These are phyloP conservation scores for Talaromyces funiculosus DNA, from an alignment of 2,329 filamentous ascomycete genomes.

Conservation along the genomic window DNA sequence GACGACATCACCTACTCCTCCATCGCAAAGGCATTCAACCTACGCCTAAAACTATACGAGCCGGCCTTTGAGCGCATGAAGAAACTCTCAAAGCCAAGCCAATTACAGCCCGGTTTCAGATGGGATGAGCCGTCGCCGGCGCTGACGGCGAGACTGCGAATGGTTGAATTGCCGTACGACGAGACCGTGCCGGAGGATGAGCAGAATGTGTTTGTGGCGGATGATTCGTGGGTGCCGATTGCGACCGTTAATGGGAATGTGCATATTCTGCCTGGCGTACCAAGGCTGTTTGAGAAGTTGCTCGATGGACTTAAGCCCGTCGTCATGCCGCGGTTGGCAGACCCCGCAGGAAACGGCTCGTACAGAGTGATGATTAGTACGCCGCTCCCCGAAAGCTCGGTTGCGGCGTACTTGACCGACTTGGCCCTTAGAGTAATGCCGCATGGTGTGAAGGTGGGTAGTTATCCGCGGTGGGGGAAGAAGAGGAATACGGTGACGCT, in stretches of 20 bases:
- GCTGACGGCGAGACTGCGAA: conserved; percentile 75
- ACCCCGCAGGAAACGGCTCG: conserved; percentile 77
- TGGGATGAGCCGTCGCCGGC: conserved; percentile 79
- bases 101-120: conserved; percentile 67
- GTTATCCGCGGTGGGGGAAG: conserved; percentile 90
- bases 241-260: conserved; percentile 86
- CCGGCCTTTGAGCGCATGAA: conserved; percentile 79
- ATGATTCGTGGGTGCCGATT: conserved; percentile 87
- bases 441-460: conserved; percentile 84
- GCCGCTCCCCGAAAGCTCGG: conserved; percentile 75
- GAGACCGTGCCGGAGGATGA: conserved; percentile 57
- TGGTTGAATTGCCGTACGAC: conserved; percentile 82
- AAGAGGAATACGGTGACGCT: conserved; percentile 83
- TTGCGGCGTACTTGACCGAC: conserved; percentile 76
- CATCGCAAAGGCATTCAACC: conserved; percentile 80
- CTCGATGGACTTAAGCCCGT: conserved; percentile 69
- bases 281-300: conserved; percentile 72
- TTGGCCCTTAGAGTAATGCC: conserved; percentile 67
- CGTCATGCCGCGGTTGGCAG: conserved; percentile 64
- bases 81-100: conserved; percentile 66
- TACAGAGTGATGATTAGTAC: conserved; percentile 78
- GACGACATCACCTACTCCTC: conserved; percentile 97
- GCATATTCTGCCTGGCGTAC: conserved; percentile 87
- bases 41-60: conserved; percentile 71
- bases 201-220: conserved; percentile 71